Evolutionary conservation across 371 early-diverging fungal genomes (phyloP).

Genomic region (Zychaea mexicana): DNA sequence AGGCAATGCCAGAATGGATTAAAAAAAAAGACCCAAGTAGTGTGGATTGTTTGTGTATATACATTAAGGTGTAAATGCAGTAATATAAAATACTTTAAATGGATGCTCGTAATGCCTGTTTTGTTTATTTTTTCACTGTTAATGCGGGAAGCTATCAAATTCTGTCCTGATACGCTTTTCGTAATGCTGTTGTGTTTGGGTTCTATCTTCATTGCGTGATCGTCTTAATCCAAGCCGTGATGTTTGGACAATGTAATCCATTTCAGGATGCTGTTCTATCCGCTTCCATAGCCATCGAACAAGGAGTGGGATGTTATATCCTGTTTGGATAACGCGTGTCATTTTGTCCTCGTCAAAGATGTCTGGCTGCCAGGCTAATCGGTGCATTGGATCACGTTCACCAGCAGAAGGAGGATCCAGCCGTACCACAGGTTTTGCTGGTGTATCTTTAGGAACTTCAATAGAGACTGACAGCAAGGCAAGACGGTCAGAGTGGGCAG

Average conservation of each 20-base stretch:
- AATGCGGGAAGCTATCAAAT: constrained; percentile 2
- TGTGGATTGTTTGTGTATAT: neutral
- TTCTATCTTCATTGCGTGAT: constrained; percentile 9
- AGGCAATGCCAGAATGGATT: neutral
- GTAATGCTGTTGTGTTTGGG: neutral
- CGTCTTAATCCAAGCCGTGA: constrained; percentile 8
- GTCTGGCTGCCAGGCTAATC: constrained; percentile 31
- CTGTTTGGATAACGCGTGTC: constrained; percentile 31
- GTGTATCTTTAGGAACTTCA: constrained; percentile 34
- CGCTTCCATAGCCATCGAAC: constrained; percentile 36
- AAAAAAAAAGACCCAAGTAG: too few relatives aligned
- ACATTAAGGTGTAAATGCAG: too few relatives aligned
- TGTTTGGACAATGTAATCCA: constrained; percentile 11
- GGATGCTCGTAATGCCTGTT: too few relatives aligned
- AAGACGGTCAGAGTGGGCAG: constrained; percentile 19
- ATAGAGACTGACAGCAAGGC: constrained; percentile 35
- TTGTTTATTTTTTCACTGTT: too few relatives aligned
- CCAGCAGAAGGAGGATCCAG: constrained; percentile 24
- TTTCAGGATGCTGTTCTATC: constrained; percentile 22
- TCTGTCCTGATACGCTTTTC: constrained; percentile 16
- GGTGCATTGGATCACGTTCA: constrained; percentile 14
- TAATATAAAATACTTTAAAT: too few relatives aligned
- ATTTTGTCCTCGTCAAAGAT: constrained; percentile 41
- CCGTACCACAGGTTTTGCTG: constrained; percentile 30
- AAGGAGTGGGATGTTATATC: constrained; percentile 26